Evolutionary conservation across 2,329 filamentous ascomycete species (phyloP), one percentile per base, ranked within the genome.

Genomic region (Calonectria pteridis): DNA sequence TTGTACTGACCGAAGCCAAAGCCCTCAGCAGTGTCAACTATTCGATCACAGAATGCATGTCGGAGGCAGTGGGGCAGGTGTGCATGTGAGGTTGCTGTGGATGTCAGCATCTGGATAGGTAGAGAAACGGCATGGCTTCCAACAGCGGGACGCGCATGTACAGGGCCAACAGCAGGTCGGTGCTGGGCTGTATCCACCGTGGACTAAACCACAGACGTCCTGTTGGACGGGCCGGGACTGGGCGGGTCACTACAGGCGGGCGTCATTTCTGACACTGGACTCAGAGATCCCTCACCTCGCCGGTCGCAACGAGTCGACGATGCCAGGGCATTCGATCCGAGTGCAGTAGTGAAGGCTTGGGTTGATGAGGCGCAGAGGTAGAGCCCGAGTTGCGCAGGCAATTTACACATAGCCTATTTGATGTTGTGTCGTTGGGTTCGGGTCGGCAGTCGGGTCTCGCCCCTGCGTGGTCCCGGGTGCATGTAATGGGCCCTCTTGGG

Each of bases 121-220:
- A 64, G 76, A 72, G 70, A 71, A 77, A 49, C 71, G 69, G 73
- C 76, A 75, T 77, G 76, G 74, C 67, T 76, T 62, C 51, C 66
- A 75, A 31, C 55, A 59, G 55, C 55, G 63, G 69, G 77, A 75
- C 69, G 67, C 71, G 65, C 72, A 76, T 76, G 59, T 59, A 59
- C 72, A 68, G 69, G 77, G 76, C 77, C 77, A 79, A 72, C 59
- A 70, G 62, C 71, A 73, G 76, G 74, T 70, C 74, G 76, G 64
- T 78, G 75, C 73, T 69, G 73, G 70, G 35, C 70, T 72, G 72
- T 77, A 73, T 53, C 76, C 75, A 79, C 77, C 62, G 43, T 51
- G 63, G 71, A 67, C 63, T 76, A 67, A 71, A 69, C 62, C 64
- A 73, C 62, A 51, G 72, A 71, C 70, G 51, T 72, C 69, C 46